These are phyloP conservation scores for Oryza coarctata DNA, from an alignment of 176 grass and related monocot species.

Conservation along the genomic window DNA sequence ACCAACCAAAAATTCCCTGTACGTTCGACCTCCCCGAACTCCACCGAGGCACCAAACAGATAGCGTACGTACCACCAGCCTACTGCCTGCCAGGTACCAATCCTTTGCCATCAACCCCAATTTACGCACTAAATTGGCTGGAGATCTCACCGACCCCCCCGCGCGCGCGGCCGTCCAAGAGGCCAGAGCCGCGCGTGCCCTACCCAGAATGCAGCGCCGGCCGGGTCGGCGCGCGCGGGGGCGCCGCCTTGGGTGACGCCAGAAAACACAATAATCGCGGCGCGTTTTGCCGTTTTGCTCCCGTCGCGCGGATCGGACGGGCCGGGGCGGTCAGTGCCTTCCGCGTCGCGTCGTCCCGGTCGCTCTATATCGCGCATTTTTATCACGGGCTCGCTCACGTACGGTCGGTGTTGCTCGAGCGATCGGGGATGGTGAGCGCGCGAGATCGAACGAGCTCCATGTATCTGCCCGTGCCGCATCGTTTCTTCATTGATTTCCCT, in stretches of 20 bases:
- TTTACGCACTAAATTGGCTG: neutral
- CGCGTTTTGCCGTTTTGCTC: neutral
- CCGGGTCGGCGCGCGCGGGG: neutral
- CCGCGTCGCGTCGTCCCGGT: neutral
- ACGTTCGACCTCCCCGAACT: neutral
- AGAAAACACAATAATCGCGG: neutral
- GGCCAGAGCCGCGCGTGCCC: conserved; percentile 1
- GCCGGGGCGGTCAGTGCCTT: neutral
- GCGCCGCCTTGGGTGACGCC: neutral
- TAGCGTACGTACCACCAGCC: neutral
- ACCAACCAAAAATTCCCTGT: neutral
- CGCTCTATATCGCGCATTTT: conserved; percentile 21
- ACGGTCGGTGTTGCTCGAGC: neutral
- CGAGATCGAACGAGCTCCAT: neutral
- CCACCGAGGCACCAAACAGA: neutral
- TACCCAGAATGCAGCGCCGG: conserved; percentile 1
- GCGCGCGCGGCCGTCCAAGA: neutral
- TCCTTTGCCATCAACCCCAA: conserved; percentile 18
- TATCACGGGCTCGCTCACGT: neutral
- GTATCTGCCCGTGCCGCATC: neutral
- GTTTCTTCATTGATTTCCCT: neutral
- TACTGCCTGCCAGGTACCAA: neutral
- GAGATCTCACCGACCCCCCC: neutral
- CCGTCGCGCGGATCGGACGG: neutral
- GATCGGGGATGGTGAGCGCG: neutral